Conservation (phyloP, 1,139 yeast genomes). For the Candida tetrigidarum region DNA sequence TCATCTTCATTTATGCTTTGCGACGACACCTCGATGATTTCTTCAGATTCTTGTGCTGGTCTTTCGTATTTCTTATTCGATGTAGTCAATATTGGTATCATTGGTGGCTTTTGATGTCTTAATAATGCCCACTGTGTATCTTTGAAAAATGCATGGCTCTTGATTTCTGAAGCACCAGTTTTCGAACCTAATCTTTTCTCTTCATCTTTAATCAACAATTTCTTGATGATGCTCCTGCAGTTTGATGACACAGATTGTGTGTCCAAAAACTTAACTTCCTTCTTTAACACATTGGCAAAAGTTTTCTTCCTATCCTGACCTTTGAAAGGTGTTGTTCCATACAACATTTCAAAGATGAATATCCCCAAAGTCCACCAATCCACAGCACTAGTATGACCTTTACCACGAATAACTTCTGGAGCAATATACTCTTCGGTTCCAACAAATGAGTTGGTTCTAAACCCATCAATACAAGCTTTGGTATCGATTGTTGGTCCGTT, state of each 20-base stretch:
- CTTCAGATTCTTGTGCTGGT: conserved; percentile 16
- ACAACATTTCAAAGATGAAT: conserved; percentile 88
- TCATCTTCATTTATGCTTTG: conserved; percentile 47
- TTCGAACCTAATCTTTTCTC: conserved; percentile 85
- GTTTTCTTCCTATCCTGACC: conserved; percentile 89
- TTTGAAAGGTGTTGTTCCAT: conserved; percentile 95
- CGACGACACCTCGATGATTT: conserved; percentile 23
- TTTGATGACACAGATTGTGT: conserved; percentile 61
- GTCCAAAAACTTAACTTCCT: conserved; percentile 77
- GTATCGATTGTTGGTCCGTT: conserved; percentile 68
- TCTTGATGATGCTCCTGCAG: conserved; percentile 80
- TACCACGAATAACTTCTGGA: conserved; percentile 95
- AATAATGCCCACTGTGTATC: conserved; percentile 93
- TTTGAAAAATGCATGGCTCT: conserved; percentile 88
- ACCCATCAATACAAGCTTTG: conserved; percentile 92
- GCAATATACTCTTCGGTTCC: conserved; percentile 99
- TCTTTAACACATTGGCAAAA: conserved; percentile 82
- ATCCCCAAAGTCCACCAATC: conserved; percentile 99
- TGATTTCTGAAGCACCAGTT: conserved; percentile 93
- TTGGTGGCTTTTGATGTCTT: conserved; percentile 92
- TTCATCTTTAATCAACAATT: conserved; percentile 87
- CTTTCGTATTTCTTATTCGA: conserved; percentile 27
- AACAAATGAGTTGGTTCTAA: conserved; percentile 94
- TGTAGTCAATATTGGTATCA: conserved; percentile 84
- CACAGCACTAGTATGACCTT: conserved; percentile 97